These are phyloP conservation scores for Conticribra weissflogii DNA, from an alignment of 108 stramenopile species.

Conservation along the genomic window DNA sequence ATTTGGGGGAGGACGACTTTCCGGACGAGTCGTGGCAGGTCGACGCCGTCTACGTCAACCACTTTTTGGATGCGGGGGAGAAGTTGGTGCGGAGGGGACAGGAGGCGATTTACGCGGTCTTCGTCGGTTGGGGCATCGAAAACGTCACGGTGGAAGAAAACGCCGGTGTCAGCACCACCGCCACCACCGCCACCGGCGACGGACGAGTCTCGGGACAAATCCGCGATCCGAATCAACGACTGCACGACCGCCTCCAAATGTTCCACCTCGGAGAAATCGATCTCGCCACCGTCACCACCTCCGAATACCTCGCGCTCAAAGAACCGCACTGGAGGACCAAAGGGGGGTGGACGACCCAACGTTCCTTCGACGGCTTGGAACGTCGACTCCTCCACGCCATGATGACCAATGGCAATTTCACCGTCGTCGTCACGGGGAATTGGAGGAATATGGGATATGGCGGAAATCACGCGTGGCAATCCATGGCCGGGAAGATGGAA, in stretches of 20 bases:
- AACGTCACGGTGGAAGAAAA: conserved; percentile 45
- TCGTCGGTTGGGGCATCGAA: conserved; percentile 64
- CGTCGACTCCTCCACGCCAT: conserved; percentile 84
- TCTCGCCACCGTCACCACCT: conserved; percentile 23
- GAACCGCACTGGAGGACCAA: conserved; percentile 47
- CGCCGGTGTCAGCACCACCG: no score
- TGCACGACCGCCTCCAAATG: conserved; percentile 56
- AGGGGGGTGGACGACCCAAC: conserved; percentile 82
- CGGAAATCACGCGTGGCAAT: conserved; percentile 82
- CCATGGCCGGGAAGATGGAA: conserved; percentile 74
- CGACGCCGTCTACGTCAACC: conserved; percentile 88
- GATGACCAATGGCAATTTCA: conserved; percentile 84
- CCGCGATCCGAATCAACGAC: conserved; percentile 42
- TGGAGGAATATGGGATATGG: conserved; percentile 54
- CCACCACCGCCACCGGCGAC: no score
- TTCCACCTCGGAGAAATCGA: conserved; percentile 68
- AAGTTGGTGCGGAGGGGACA: conserved; percentile 66
- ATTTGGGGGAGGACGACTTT: conserved; percentile 72
- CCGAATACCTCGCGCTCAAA: conserved; percentile 16
- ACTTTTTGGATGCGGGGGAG: conserved; percentile 75
- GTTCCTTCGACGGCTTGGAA: conserved; percentile 69
- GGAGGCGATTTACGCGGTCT: conserved; percentile 70
- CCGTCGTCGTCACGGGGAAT: conserved; percentile 62
- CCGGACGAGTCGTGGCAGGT: conserved; percentile 83
- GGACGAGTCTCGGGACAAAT: conserved; percentile 17